Evolutionary conservation across 768 basidiomycete species (phyloP), one percentile per base, ranked within the genome.

Genomic region (Leccinum variicolor): DNA sequence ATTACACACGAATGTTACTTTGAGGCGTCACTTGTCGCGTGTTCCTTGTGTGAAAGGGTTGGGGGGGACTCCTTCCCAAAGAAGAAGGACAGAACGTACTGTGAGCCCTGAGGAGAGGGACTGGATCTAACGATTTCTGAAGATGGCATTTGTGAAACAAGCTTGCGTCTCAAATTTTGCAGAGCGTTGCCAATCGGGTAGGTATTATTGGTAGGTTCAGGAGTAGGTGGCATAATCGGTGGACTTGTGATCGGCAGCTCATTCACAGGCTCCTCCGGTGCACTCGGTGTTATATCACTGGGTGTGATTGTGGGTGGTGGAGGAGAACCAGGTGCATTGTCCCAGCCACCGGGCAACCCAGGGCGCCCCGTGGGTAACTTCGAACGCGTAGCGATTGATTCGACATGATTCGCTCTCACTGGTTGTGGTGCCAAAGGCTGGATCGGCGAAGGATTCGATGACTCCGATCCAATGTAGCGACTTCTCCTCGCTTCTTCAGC

Each of bases 401-500:
- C 61, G 5, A 48, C 43, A 9, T 43, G 52, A 33, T 23, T 56
- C 14, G 41, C 52, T 25, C 46, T 59, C 10, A 54, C 4, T 1
- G 67, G 63, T 19, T 52, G 60, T 21, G 62, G 69, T 8, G 59
- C 56, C 8, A 60, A 51, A 6, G 58, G 62, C 31, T 60, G 68
- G 14, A 60, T 51, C 11, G 56, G 33, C 29, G 52, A 45, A 21
- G 56, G 36, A 17, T 56, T 51, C 25, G 62, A 50, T 14, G 26
- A 52, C 25, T 71, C 61, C 4, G 59, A 51, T 47, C 68, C 66
- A 3, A 68, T 64, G 41, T 61, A 66, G 3, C 63, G 69, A 28
- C 62, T 67, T 48, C 50, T 58, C 49, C 58, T 74, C 14, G 74
- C 76, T 55, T 79, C 77, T 64, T 87, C 81, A 0, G 81, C 77